Conservation (phyloP, 164 flowering plant genomes). For the Litsea cubeba region DNA sequence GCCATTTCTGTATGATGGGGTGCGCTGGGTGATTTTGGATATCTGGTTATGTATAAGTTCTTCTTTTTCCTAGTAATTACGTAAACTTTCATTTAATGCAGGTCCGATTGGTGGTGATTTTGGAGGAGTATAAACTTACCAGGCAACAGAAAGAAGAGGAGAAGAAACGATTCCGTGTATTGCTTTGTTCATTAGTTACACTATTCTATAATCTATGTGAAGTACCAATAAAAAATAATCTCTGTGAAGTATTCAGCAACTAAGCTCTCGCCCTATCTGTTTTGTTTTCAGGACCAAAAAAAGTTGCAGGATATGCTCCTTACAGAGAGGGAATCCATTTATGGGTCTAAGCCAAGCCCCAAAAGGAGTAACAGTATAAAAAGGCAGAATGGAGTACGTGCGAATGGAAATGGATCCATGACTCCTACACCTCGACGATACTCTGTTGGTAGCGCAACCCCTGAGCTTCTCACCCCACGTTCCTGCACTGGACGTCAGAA, state of each 20-base stretch:
- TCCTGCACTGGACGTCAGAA: slow-evolving; percentile 83
- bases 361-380: slow-evolving; percentile 66
- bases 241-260: neutral
- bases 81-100: slow-evolving; percentile 17
- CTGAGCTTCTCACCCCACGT: slow-evolving; percentile 73
- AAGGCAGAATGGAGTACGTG: slow-evolving; percentile 54
- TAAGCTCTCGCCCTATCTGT: neutral
- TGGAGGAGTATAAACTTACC: slow-evolving; percentile 76
- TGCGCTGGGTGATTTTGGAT: slow-evolving; percentile 23
- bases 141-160: slow-evolving; percentile 80
- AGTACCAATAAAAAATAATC: too few species aligned
- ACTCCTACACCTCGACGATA: slow-evolving; percentile 73
- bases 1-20: slow-evolving; percentile 82
- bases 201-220: too few species aligned
- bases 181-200: neutral
- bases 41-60: neutral
- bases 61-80: too few species aligned
- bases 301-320: slow-evolving; percentile 80
- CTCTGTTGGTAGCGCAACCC: slow-evolving; percentile 57
- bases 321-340: slow-evolving; percentile 78
- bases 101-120: slow-evolving; percentile 62
- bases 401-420: slow-evolving; percentile 79
- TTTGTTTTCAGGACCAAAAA: slow-evolving; percentile 67
- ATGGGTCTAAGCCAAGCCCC: slow-evolving; percentile 93
- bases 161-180: slow-evolving; percentile 68